Evolutionary conservation across 2,329 filamentous ascomycete species (phyloP), one percentile per base, ranked within the genome.

Genomic region (Onygena corvina): DNA sequence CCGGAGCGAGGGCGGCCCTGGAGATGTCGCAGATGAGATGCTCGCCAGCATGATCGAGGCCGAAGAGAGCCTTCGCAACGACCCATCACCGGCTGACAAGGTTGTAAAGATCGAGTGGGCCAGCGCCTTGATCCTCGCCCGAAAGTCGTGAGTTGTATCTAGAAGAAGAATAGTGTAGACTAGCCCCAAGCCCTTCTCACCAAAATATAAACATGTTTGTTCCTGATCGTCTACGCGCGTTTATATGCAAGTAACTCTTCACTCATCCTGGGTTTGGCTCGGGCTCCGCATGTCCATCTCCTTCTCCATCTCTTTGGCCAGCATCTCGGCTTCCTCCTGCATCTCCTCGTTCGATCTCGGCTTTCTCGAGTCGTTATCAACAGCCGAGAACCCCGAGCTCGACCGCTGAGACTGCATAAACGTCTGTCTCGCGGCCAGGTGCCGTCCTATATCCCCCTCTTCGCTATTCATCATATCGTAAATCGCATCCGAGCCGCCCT

Each of bases 381-480:
- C 80, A 33, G 71, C 73, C 0, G 82, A 80, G 60, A 92, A 86
- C 16, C n/a, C 30, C 4, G 45, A 29, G 8, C 30, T 34, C 2
- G 29, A 3, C 30, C 45, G 25, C 29, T 23, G 14, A 30, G 11
- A 18, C 14, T 47, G 29, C 45, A 34, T 35, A 61, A 50, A 49
- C 48, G 58, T 53, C 56, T 62, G 59, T 50, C 66, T 63, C 53
- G 84, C 79, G 71, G 74, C 78, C 58, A 89, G 71, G 46, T 80
- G 81, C 31, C 75, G 77, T 4, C 83, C 84, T 11, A 96, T 71
- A 67, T 96, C 84, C 0, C 89, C 90, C 55, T 87, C 83, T 66
- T 94, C 85, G 23, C 77, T 77, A 60, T 94, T 86, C 72, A 98
- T 76, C 68, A 80, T 75, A 54, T 80, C 78, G 68, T 98, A 96